These are phyloP conservation scores for Aspergillus panamensis DNA, from an alignment of 495 filamentous ascomycete species.

Conservation along the genomic window DNA sequence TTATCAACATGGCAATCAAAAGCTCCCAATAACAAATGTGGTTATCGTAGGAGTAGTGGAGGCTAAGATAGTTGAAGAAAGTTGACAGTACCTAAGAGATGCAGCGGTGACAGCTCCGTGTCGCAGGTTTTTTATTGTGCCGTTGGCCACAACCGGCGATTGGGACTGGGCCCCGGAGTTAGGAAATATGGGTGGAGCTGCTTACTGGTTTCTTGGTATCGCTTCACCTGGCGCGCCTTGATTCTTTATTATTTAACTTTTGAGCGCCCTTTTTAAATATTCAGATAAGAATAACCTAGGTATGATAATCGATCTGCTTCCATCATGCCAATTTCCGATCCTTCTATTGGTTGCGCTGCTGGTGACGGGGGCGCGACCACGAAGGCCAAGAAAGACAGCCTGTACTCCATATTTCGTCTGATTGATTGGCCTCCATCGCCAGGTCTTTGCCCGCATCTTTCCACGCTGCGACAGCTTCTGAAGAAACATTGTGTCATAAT, in stretches of 20 bases:
- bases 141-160: background rate
- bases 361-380: background rate
- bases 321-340: background rate
- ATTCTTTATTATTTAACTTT: constrained; percentile 11
- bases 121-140: constrained; percentile 4
- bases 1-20: background rate
- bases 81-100: too few species aligned
- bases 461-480: too few species aligned
- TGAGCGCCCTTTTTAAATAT: background rate
- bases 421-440: too few species aligned
- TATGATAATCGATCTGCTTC: background rate
- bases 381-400: too few species aligned
- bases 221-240: background rate
- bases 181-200: constrained; percentile 5
- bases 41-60: background rate
- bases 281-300: constrained; percentile 1
- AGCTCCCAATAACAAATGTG: background rate
- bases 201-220: constrained; percentile 2
- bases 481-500: too few species aligned
- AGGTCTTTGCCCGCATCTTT: too few species aligned
- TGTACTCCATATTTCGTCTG: too few species aligned
- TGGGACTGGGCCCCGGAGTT: constrained; percentile 14
- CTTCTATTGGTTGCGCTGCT: background rate
- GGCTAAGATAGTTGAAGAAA: background rate
- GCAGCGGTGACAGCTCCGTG: background rate